Conservation (phyloP, 495 filamentous ascomycete genomes). For the Talaromyces wortmannii region DNA sequence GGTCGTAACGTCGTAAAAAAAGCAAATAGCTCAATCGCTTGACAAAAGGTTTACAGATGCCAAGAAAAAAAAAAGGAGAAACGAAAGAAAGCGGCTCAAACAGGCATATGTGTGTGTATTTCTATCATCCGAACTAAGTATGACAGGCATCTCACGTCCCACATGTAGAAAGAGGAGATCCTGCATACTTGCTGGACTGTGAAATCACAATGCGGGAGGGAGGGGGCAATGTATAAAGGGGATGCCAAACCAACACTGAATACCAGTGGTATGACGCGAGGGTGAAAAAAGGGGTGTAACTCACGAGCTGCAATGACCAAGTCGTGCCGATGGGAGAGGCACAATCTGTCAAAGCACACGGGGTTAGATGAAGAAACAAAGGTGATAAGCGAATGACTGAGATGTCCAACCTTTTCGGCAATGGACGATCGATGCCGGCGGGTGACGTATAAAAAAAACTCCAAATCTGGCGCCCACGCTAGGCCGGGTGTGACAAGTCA, state of each 20-base stretch:
- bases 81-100: neutral
- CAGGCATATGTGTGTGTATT: neutral
- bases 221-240: neutral
- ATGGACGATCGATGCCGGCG: neutral
- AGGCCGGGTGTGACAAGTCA: neutral
- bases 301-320: neutral
- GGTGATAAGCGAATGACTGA: neutral
- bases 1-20: neutral
- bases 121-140: conserved; percentile 2
- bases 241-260: no score
- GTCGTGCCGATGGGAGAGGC: neutral
- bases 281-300: neutral
- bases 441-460: neutral
- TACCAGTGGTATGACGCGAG: neutral
- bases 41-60: neutral
- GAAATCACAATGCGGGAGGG: neutral
- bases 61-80: neutral
- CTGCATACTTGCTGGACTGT: conserved; percentile 1
- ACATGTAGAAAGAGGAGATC: neutral
- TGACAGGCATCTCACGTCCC: conserved; percentile 2
- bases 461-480: conserved; percentile 4
- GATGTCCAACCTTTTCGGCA: neutral
- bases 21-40: neutral
- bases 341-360: neutral
- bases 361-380: neutral